These are phyloP conservation scores for Oehlia diaphana DNA, from an alignment of 192 early-diverging fungal genomes.

Conservation along the genomic window DNA sequence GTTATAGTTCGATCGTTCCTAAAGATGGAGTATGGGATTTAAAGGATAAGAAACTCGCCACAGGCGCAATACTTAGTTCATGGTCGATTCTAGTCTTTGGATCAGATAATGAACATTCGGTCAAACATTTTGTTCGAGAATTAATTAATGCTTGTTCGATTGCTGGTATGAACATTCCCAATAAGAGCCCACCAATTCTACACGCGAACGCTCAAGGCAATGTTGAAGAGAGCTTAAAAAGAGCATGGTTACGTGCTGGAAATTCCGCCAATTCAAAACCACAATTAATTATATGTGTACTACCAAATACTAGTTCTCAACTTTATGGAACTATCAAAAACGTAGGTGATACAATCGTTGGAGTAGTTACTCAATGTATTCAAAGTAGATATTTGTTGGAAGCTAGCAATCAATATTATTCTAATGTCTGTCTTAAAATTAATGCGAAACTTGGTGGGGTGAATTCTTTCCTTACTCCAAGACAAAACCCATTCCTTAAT, in stretches of 20 bases:
- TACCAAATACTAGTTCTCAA: slow-evolving; percentile 67
- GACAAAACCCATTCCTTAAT: slow-evolving; percentile 69
- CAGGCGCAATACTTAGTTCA: slow-evolving; percentile 72
- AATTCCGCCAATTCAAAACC: slow-evolving; percentile 40
- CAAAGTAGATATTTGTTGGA: slow-evolving; percentile 61
- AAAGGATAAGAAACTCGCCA: slow-evolving; percentile 73
- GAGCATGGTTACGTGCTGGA: slow-evolving; percentile 71
- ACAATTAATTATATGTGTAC: slow-evolving; percentile 48
- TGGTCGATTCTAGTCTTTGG: slow-evolving; percentile 84
- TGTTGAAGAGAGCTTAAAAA: slow-evolving; percentile 66
- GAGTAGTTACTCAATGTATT: slow-evolving; percentile 55
- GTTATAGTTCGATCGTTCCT: slow-evolving; percentile 51
- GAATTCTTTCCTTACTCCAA: slow-evolving; percentile 65
- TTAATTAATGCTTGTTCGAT: slow-evolving; percentile 71
- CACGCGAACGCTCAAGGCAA: slow-evolving; percentile 62
- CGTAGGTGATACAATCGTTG: slow-evolving; percentile 41
- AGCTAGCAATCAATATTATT: slow-evolving; percentile 87
- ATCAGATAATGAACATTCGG: slow-evolving; percentile 33
- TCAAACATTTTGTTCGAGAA: slow-evolving; percentile 69
- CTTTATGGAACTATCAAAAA: slow-evolving; percentile 82
- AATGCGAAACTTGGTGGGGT: slow-evolving; percentile 73
- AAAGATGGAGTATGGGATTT: slow-evolving; percentile 86
- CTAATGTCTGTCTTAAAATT: slow-evolving; percentile 91
- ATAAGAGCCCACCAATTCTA: slow-evolving; percentile 46
- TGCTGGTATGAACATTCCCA: slow-evolving; percentile 63